Evolutionary conservation across 2,329 filamentous ascomycete species (phyloP).

Genomic region (Malbranchea zuffiana): DNA sequence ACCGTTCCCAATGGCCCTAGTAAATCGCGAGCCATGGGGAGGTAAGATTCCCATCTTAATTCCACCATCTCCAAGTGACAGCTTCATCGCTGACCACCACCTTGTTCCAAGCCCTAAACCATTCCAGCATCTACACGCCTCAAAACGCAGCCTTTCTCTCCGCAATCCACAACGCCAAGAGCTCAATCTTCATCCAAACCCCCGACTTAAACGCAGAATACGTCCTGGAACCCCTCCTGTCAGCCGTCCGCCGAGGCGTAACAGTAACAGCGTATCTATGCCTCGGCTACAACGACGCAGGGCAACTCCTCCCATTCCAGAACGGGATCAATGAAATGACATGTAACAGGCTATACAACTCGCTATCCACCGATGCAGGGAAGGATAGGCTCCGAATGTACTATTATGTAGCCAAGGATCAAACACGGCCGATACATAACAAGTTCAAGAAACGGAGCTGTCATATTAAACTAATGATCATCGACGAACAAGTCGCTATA

Average conservation of each 20-base stretch:
- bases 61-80: neutral
- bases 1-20: constrained; percentile 59
- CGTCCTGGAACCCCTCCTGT: constrained; percentile 51
- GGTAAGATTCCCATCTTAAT: constrained; percentile 17
- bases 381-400: constrained; percentile 47
- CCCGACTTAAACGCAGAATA: constrained; percentile 65
- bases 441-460: constrained; percentile 55
- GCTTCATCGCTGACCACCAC: neutral
- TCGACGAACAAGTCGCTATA: constrained; percentile 57
- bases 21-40: constrained; percentile 58
- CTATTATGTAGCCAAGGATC: constrained; percentile 66
- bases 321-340: constrained; percentile 67
- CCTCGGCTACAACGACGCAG: constrained; percentile 68
- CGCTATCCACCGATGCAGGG: constrained; percentile 43
- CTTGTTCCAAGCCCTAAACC: constrained; percentile 41
- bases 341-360: constrained; percentile 47
- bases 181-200: constrained; percentile 63
- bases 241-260: constrained; percentile 56
- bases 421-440: constrained; percentile 56
- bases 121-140: constrained; percentile 51
- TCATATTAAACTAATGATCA: constrained; percentile 68
- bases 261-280: constrained; percentile 61
- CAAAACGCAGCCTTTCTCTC: constrained; percentile 69
- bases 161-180: constrained; percentile 52
- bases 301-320: constrained; percentile 64